Conservation (phyloP, 78 protist genomes). For the Chrysochromulina parva region DNA sequence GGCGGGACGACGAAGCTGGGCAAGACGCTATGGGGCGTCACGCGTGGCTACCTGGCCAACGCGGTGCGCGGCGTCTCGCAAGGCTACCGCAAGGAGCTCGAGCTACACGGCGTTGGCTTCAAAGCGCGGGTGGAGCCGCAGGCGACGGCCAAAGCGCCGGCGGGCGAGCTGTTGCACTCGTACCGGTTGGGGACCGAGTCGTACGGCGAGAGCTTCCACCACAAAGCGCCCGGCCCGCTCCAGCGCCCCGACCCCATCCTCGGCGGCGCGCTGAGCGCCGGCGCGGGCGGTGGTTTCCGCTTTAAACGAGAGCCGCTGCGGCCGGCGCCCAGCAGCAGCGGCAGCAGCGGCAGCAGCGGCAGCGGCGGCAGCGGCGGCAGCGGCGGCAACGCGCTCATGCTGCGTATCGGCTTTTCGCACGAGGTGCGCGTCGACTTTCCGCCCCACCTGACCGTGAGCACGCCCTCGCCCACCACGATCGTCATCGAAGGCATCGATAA, state of each 20-base stretch:
- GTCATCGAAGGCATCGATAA: background rate
- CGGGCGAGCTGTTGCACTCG: background rate
- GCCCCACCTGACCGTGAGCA: background rate
- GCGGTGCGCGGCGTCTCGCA: background rate
- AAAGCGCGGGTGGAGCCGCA: background rate
- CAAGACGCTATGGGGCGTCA: conserved; percentile 20
- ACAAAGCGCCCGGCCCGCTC: too few species aligned
- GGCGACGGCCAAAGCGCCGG: too few species aligned
- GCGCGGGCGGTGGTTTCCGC: too few species aligned
- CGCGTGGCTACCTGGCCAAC: background rate
- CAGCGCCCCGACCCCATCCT: too few species aligned
- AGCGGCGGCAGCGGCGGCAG: background rate
- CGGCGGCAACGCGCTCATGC: background rate
- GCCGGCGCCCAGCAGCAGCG: too few species aligned
- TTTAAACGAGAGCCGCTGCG: too few species aligned
- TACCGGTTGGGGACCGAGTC: too few species aligned
- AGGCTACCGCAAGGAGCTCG: background rate
- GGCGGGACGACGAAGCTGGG: background rate
- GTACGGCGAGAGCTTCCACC: too few species aligned
- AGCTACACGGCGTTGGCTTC: conserved; percentile 3
- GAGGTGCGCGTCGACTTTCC: background rate
- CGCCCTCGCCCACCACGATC: background rate
- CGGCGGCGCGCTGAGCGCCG: too few species aligned
- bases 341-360: too few species aligned
- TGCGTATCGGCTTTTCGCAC: background rate